phyloP scores from a whole-genome alignment of 2,329 filamentous ascomycete genomes.

The Fusarium sp. region DNA sequence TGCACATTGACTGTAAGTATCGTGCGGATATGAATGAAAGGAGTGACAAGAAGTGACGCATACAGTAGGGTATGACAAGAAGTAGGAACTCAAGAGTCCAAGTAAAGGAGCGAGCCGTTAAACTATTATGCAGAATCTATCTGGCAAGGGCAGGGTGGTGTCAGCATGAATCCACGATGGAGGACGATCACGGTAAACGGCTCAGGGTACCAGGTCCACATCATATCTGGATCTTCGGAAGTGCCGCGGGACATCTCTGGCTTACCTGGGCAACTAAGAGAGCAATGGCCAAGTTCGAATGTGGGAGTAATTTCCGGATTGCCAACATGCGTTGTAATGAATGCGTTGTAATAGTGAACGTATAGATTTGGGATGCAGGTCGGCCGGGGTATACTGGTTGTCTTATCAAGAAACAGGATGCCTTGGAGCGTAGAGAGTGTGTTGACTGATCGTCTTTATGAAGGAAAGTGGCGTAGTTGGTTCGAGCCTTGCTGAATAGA shows the following conservation, averaged over 20 bases:
- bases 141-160: conserved; percentile 46
- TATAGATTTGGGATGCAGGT: conserved; percentile 36
- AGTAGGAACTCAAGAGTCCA: conserved; percentile 58
- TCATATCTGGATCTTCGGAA: conserved; percentile 51
- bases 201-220: conserved; percentile 47
- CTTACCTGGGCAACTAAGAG: conserved; percentile 50
- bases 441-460: conserved; percentile 26
- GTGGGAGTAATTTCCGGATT: conserved; percentile 51
- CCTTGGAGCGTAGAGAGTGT: conserved; percentile 34
- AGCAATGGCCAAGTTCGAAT: conserved; percentile 50
- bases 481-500: conserved; percentile 28
- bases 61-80: conserved; percentile 66
- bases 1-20: conserved; percentile 44
- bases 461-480: conserved; percentile 49
- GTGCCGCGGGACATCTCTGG: conserved; percentile 48
- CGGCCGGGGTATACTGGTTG: conserved; percentile 41
- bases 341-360: conserved; percentile 46
- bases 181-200: conserved; percentile 43
- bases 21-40: conserved; percentile 40
- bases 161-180: conserved; percentile 48
- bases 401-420: conserved; percentile 40
- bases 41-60: conserved; percentile 50
- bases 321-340: conserved; percentile 45
- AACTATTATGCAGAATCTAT: conserved; percentile 46
- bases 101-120: conserved; percentile 42